Conservation (phyloP, 257 asterid genomes). For the Handroanthus guayacan region DNA sequence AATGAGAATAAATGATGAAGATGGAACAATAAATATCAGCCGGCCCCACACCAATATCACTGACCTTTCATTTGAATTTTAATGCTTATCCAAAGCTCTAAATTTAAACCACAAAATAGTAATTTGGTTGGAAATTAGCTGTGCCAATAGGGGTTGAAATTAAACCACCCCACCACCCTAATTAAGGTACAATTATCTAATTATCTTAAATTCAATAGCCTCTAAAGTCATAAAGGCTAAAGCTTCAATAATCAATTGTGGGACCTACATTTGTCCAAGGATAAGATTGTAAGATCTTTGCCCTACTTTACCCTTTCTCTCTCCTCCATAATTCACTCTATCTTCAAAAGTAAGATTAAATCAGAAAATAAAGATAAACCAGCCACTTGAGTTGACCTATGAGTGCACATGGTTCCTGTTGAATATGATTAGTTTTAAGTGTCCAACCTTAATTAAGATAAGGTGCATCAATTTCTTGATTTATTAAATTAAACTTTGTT, state of each 20-base stretch:
- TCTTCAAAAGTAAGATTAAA: constrained; percentile 28
- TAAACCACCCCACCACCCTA: neutral
- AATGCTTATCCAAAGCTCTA: constrained; percentile 26
- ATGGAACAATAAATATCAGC: constrained; percentile 27
- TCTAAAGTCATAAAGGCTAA: constrained; percentile 32
- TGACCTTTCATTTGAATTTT: constrained; percentile 6
- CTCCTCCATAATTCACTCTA: constrained; percentile 39
- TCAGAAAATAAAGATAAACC: neutral
- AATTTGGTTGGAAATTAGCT: constrained; percentile 27
- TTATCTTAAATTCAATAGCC: neutral
- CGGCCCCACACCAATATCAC: neutral
- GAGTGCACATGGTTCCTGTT: constrained; percentile 34
- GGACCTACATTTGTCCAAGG: constrained; percentile 32
- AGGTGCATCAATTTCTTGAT: constrained; percentile 19
- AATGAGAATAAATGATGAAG: constrained; percentile 9
- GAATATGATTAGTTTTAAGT: neutral
- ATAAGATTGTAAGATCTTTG: constrained; percentile 37
- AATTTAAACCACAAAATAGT: constrained; percentile 24
- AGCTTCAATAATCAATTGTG: constrained; percentile 31
- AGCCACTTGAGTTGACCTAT: constrained; percentile 26
- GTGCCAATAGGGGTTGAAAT: neutral
- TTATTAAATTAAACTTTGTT: neutral
- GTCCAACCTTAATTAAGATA: constrained; percentile 30
- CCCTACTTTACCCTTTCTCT: constrained; percentile 27
- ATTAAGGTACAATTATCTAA: constrained; percentile 24